A percentile compares a stretch with the other conserved stretches of the same genome.
phyloP scores from a whole-genome alignment of 2,329 filamentous ascomycete species.

The Calonectria multiphialidica region DNA sequence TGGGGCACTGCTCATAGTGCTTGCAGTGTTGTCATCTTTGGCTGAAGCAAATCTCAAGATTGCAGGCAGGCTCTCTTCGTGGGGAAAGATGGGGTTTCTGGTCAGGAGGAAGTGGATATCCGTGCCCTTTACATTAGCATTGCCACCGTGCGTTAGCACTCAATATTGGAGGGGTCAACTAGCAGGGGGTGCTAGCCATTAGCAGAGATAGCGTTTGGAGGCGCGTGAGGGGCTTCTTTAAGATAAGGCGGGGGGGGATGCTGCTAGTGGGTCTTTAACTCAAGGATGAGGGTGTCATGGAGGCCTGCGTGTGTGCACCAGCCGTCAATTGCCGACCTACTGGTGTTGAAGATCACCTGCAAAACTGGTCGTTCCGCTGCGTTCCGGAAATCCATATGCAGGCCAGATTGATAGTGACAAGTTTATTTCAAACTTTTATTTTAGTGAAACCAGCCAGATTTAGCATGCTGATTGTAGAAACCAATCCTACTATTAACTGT shows the following conservation, averaged over 20 bases:
- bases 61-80: neutral
- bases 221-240: neutral
- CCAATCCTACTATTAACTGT: too few relatives aligned
- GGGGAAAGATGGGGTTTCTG: neutral
- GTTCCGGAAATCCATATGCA: neutral
- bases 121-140: neutral
- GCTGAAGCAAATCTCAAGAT: neutral
- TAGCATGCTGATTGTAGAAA: neutral
- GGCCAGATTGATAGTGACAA: neutral
- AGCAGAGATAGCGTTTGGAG: slow-evolving; percentile 2
- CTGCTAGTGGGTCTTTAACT: neutral
- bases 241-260: slow-evolving; percentile 15
- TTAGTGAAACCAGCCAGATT: too few relatives aligned
- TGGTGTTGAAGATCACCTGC: neutral
- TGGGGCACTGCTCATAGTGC: neutral
- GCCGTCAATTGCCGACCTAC: neutral
- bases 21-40: neutral
- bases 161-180: neutral
- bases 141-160: neutral
- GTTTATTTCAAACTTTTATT: too few relatives aligned
- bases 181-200: neutral
- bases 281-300: neutral
- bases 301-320: neutral
- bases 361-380: neutral
- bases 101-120: neutral